Evolutionary conservation across 2,329 filamentous ascomycete species (phyloP).

Genomic region (Trichophyton schoenleinii): DNA sequence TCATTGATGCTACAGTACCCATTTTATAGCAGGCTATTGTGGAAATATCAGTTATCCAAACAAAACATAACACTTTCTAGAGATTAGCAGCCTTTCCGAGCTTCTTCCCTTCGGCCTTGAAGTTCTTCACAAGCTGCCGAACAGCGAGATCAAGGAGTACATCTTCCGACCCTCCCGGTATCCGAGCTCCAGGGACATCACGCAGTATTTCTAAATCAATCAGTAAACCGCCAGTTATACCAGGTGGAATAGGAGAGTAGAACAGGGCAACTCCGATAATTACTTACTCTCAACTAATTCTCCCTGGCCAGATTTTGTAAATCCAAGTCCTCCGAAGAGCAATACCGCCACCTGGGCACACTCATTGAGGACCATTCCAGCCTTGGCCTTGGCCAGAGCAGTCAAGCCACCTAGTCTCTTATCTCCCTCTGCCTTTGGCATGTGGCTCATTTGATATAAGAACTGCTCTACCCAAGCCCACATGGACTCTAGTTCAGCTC

Average conservation of each 20-base stretch:
- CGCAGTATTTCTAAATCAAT: slow-evolving; percentile 43
- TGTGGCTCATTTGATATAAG: slow-evolving; percentile 52
- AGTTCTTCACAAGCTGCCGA: slow-evolving; percentile 59
- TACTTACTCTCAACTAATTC: slow-evolving; percentile 56
- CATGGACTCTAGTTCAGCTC: slow-evolving; percentile 54
- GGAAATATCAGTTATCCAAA: no score
- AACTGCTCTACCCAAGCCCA: slow-evolving; percentile 63
- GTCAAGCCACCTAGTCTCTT: slow-evolving; percentile 56
- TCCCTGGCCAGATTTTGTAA: slow-evolving; percentile 56
- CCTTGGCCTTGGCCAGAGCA: slow-evolving; percentile 59
- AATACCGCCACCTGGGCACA: slow-evolving; percentile 57
- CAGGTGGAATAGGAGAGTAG: slow-evolving; percentile 2
- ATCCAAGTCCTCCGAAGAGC: slow-evolving; percentile 63
- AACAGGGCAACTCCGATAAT: slow-evolving; percentile 6
- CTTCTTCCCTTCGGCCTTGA: slow-evolving; percentile 27
- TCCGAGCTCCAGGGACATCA: slow-evolving; percentile 50
- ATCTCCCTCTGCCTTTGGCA: slow-evolving; percentile 39
- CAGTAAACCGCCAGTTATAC: slow-evolving; percentile 18
- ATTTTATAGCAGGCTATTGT: no score
- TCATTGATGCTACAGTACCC: no score
- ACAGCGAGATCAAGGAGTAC: slow-evolving; percentile 59
- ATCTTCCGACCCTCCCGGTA: slow-evolving; percentile 60
- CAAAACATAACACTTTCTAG: neutral
- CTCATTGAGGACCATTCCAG: slow-evolving; percentile 58
- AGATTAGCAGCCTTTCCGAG: slow-evolving; percentile 10